Base-by-base conservation (phyloP, 2,329 filamentous ascomycete species). In the Ophiocordyceps camponoti-leonardi region DNA sequence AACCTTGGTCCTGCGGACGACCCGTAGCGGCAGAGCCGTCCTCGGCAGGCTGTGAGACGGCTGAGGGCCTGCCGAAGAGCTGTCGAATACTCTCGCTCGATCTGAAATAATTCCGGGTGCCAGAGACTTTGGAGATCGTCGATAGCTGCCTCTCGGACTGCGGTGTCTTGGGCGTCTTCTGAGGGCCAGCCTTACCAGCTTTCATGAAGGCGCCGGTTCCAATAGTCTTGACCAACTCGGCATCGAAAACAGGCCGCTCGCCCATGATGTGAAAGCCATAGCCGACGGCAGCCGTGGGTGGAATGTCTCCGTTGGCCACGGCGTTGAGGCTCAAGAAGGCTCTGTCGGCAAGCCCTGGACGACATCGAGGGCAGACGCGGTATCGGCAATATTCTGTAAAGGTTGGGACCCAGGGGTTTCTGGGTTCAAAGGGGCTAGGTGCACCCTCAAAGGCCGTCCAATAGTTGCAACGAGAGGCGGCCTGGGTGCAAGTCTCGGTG, bases 331-430 rank as follows among this genome's bases (percentile, higher is more conserved):
- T 72, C 20, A 77, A 56, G 48, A 60, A 73, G 1, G 66, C 54
- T 26, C 73, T 67, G 14, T 68, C 62, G 20, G 58, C 55, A 23
- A 59, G 64, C 1, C 56, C 57, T 5, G 65, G 65, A 4, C 71
- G 67, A 50, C 75, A 79, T 7, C 47, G 48, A 4, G 66, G 64
- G 49, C 75, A 79, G 40, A 67, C 62, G 48, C 62, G 72, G 57
- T 65, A 69, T 41, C 66, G 62, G 48, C 75, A 79, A 53, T 75
- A 69, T 1, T 62, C 51, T 1, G 53, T 53, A 19, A 55, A 49
- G 35, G 49, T 49, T 18, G 61, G 58, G 6, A 67, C 51, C 67
- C 67, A 71, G 14, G 63, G 59, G 45, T 57, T 58, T 37, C 51
- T 52, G 22, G 53, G 52, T n/a, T 52, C 49, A 45, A 50, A 46